Evolutionary conservation across 192 early-diverging fungal genomes (phyloP).

Genomic region (Coemansia sp.): DNA sequence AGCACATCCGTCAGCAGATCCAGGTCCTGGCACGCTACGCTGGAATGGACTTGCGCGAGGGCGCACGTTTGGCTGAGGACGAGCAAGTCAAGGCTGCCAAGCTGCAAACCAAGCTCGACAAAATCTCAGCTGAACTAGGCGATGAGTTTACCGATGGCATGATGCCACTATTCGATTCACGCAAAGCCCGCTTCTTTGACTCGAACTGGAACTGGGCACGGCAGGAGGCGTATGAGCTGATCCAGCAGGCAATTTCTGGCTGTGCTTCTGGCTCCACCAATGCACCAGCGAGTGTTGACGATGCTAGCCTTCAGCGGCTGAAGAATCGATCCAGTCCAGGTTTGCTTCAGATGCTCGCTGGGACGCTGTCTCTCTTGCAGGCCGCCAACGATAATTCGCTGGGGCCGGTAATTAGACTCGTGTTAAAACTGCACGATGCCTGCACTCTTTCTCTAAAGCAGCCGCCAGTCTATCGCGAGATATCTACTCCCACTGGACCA

Average conservation of each 20-base stretch:
- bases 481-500: constrained; percentile 80
- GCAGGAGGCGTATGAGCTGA: constrained; percentile 56
- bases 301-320: constrained; percentile 35
- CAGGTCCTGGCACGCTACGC: constrained; percentile 80
- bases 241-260: constrained; percentile 81
- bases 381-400: constrained; percentile 67
- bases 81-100: constrained; percentile 61
- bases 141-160: constrained; percentile 74
- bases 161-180: constrained; percentile 70
- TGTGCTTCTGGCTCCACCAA: constrained; percentile 15
- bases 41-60: constrained; percentile 71
- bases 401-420: constrained; percentile 54
- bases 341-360: constrained; percentile 79
- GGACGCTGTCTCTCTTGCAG: constrained; percentile 59
- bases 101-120: constrained; percentile 75
- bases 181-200: constrained; percentile 85
- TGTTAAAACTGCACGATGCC: constrained; percentile 70
- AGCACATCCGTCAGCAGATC: constrained; percentile 77
- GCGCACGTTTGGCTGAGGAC: constrained; percentile 65
- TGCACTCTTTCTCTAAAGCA: constrained; percentile 70
- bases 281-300: constrained; percentile 73
- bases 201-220: constrained; percentile 94
- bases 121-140: constrained; percentile 80
- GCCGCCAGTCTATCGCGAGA: constrained; percentile 83
- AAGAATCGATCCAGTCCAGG: constrained; percentile 80